Percentiles rank a stretch among this genome's conserved stretches.
phyloP scores from a whole-genome alignment of 352 stramenopile genomes.

The Phytopythium helicoides region DNA sequence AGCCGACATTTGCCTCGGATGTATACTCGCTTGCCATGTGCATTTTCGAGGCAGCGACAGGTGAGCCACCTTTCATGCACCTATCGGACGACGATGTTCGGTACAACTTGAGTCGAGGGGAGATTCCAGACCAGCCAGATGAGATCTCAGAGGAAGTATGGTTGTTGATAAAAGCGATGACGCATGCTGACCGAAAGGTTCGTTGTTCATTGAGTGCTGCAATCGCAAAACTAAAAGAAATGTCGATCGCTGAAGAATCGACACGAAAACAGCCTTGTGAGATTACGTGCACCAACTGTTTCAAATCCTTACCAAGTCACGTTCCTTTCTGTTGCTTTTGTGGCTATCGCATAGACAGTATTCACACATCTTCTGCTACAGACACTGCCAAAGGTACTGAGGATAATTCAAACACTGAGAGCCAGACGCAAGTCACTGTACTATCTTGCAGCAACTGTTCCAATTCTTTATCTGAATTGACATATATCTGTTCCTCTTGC shows the following conservation, averaged over 20 bases:
- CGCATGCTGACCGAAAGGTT: background rate
- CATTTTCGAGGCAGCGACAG: constrained; percentile 20
- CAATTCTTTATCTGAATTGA: no score
- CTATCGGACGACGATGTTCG: constrained; percentile 11
- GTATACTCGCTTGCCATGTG: constrained; percentile 7
- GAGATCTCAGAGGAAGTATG: constrained; percentile 13
- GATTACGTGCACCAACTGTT: constrained; percentile 1
- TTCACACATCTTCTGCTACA: no score
- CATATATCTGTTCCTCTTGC: no score
- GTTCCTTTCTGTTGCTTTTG: background rate
- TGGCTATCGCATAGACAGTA: background rate
- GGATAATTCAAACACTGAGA: no score
- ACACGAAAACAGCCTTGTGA: no score
- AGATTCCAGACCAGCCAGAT: constrained; percentile 8
- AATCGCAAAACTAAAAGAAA: constrained; percentile 3
- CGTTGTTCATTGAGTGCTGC: constrained; percentile 1
- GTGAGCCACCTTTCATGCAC: constrained; percentile 15
- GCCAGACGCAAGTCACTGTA: no score
- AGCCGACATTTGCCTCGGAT: constrained; percentile 20
- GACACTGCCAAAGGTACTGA: no score
- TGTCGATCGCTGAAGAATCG: background rate
- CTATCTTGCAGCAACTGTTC: no score
- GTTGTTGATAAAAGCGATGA: constrained; percentile 16
- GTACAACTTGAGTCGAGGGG: constrained; percentile 8
- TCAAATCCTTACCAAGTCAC: background rate